These are phyloP conservation scores for Nadsonia commutata DNA, from an alignment of 1,139 yeast genomes.

Conservation along the genomic window DNA sequence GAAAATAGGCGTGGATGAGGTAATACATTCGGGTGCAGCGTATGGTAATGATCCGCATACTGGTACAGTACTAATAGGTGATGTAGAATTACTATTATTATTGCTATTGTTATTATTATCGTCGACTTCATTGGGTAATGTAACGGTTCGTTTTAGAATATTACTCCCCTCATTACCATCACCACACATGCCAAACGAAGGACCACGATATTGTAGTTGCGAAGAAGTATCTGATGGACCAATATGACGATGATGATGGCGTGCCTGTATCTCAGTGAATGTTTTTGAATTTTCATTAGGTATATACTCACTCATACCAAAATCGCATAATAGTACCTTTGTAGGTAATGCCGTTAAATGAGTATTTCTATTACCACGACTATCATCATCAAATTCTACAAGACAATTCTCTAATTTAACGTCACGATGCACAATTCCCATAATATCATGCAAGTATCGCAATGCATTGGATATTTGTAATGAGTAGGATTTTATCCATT, in stretches of 20 bases:
- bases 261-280: too few species aligned
- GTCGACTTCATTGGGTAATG: background rate
- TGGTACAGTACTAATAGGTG: constrained; percentile 3
- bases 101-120: background rate
- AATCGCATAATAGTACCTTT: constrained; percentile 48
- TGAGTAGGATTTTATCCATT: constrained; percentile 24
- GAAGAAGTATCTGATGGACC: constrained; percentile 20
- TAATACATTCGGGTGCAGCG: constrained; percentile 75
- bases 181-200: background rate
- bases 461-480: constrained; percentile 49
- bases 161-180: background rate
- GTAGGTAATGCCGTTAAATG: constrained; percentile 21
- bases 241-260: constrained; percentile 9
- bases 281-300: too few species aligned
- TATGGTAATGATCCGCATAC: constrained; percentile 79
- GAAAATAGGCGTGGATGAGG: constrained; percentile 51
- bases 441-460: constrained; percentile 53
- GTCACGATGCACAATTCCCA: constrained; percentile 70
- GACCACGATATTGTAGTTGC: background rate
- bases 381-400: constrained; percentile 28
- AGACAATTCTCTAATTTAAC: constrained; percentile 76
- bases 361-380: constrained; percentile 13
- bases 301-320: constrained; percentile 56
- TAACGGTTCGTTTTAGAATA: background rate
- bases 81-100: background rate